These are phyloP conservation scores for Tolypocladium guangdongense DNA, from an alignment of 2,329 filamentous ascomycete genomes.

Conservation along the genomic window DNA sequence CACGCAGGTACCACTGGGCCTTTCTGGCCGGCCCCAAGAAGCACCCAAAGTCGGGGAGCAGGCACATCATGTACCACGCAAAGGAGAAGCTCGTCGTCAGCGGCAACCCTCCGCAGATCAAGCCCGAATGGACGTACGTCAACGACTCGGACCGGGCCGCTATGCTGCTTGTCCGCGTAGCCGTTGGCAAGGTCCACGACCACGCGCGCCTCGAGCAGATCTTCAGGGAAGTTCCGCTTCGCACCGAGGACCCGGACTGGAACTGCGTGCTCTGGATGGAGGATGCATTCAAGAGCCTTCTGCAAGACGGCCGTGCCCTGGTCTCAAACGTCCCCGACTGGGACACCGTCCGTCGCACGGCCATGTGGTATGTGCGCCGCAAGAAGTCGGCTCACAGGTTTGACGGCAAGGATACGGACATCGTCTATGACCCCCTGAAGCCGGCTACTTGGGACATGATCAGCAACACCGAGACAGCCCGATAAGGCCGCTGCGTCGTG, in stretches of 20 bases:
- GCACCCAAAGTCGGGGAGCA: conserved; percentile 7
- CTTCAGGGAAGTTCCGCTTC: conserved; percentile 18
- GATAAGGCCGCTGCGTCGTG: neutral
- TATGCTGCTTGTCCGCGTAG: conserved; percentile 13
- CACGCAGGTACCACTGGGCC: conserved; percentile 24
- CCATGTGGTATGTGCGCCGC: conserved; percentile 25
- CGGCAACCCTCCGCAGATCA: conserved; percentile 2
- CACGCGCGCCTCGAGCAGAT: conserved; percentile 13
- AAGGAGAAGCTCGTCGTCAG: conserved; percentile 14
- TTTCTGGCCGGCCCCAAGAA: conserved; percentile 25
- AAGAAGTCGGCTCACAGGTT: conserved; percentile 30
- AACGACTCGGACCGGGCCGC: conserved; percentile 2
- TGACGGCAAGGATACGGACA: conserved; percentile 15
- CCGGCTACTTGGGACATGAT: conserved; percentile 26
- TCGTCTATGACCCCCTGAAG: conserved; percentile 17
- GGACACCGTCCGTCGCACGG: conserved; percentile 20
- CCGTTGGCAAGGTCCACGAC: conserved; percentile 21
- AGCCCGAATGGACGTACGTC: conserved; percentile 16
- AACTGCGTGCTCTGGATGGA: conserved; percentile 32
- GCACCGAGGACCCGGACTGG: conserved; percentile 21
- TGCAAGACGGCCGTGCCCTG: conserved; percentile 18
- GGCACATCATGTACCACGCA: conserved; percentile 18
- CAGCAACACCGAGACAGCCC: conserved; percentile 8
- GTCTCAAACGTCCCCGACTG: conserved; percentile 22
- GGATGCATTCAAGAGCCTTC: conserved; percentile 23